Percentiles rank a stretch among this genome's conserved stretches.
These are phyloP conservation scores for Physcia stellaris DNA, from an alignment of 495 filamentous ascomycete species.

Conservation along the genomic window DNA sequence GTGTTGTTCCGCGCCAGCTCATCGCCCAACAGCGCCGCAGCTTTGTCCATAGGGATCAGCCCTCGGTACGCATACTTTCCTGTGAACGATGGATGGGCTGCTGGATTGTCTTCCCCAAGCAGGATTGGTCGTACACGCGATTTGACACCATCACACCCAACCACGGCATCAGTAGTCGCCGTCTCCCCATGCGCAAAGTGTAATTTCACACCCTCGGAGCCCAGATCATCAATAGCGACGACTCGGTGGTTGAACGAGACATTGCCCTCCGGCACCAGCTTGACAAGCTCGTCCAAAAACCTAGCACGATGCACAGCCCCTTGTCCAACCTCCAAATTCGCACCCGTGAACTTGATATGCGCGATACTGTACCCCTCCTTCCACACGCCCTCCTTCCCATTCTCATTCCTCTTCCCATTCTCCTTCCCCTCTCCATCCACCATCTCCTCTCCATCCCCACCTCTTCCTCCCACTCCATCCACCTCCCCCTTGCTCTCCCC, in stretches of 20 bases:
- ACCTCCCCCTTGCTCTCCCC: conserved; percentile 13
- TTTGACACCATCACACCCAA: conserved; percentile 27
- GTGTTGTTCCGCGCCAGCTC: conserved; percentile 29
- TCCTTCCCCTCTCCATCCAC: conserved; percentile 12
- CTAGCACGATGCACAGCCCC: conserved; percentile 35
- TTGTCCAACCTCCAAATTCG: conserved; percentile 16
- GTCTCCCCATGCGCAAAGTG: conserved; percentile 23
- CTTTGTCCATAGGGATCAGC: conserved; percentile 37
- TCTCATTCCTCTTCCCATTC: too few relatives aligned
- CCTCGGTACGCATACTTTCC: conserved; percentile 38
- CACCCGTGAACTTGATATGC: too few relatives aligned
- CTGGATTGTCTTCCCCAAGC: conserved; percentile 25
- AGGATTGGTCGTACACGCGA: conserved; percentile 21
- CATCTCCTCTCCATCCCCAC: conserved; percentile 9
- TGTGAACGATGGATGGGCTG: conserved; percentile 28
- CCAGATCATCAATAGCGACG: conserved; percentile 15
- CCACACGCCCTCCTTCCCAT: too few relatives aligned
- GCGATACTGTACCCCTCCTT: too few relatives aligned
- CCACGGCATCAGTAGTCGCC: conserved; percentile 26
- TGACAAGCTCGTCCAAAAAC: conserved; percentile 34
- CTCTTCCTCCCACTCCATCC: conserved; percentile 14
- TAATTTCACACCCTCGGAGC: conserved; percentile 15
- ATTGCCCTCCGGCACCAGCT: conserved; percentile 29
- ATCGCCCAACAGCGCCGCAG: conserved; percentile 32
- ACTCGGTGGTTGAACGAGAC: conserved; percentile 33